A percentile compares a stretch with the other conserved stretches of the same genome.
Evolutionary conservation across 2,329 filamentous ascomycete genomes (phyloP).

Genomic region (Paecilomyces sp.): DNA sequence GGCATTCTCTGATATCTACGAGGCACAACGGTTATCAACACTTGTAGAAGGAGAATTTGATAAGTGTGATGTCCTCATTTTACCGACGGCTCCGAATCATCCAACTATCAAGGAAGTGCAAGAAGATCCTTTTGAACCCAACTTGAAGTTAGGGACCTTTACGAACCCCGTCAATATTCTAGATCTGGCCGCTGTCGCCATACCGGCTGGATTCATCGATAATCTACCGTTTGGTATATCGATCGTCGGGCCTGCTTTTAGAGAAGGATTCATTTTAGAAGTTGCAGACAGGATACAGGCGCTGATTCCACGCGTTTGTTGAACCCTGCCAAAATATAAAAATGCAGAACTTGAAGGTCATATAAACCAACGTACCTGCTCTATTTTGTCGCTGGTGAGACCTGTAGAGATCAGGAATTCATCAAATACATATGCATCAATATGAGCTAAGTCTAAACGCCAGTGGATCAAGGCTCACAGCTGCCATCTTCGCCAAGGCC

Average conservation of each 20-base stretch:
- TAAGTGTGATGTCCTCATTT: slow-evolving; percentile 44
- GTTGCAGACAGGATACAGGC: slow-evolving; percentile 3
- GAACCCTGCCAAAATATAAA: not conserved
- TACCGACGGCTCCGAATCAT: slow-evolving; percentile 51
- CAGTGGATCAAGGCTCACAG: too few relatives aligned
- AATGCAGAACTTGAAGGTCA: not conserved
- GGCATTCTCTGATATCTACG: slow-evolving; percentile 43
- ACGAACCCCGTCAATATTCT: slow-evolving; percentile 57
- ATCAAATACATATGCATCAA: too few relatives aligned
- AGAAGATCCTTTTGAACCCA: slow-evolving; percentile 46
- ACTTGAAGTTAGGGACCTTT: slow-evolving; percentile 49
- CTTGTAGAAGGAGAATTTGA: slow-evolving; percentile 28
- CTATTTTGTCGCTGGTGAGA: too few relatives aligned
- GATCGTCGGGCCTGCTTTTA: slow-evolving; percentile 4
- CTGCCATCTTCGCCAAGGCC: too few relatives aligned
- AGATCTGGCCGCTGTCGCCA: slow-evolving; percentile 48
- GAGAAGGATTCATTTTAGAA: slow-evolving; percentile 4
- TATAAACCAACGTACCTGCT: too few relatives aligned
- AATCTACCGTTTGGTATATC: slow-evolving; percentile 16
- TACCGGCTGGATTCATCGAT: slow-evolving; percentile 42
- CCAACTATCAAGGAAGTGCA: slow-evolving; percentile 46
- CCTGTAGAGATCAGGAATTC: too few relatives aligned
- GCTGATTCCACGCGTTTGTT: not conserved
- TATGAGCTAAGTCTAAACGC: too few relatives aligned
- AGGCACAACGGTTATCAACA: slow-evolving; percentile 29